A percentile compares a stretch with the other conserved stretches of the same genome.
Conservation (phyloP, 2,329 filamentous ascomycete species). For the Metarhizium brunneum region DNA sequence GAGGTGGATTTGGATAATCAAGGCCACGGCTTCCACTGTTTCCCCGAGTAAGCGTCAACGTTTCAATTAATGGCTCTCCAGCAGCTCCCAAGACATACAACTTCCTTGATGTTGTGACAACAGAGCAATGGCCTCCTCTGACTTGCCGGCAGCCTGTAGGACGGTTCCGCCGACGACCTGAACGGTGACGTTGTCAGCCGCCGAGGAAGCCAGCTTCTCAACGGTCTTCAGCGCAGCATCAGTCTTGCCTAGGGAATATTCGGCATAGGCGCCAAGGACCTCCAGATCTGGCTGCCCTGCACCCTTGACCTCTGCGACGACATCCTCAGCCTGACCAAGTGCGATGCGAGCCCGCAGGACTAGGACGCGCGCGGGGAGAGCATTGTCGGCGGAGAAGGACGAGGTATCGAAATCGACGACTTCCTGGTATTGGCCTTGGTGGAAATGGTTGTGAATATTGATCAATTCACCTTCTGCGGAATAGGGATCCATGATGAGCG, state of each 20-base stretch:
- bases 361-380: conserved; percentile 65
- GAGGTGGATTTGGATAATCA: conserved; percentile 88
- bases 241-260: conserved; percentile 49
- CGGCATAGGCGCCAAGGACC: conserved; percentile 68
- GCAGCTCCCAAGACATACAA: conserved; percentile 43
- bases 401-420: conserved; percentile 81
- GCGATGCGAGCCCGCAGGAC: conserved; percentile 76
- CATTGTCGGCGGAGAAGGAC: conserved; percentile 69
- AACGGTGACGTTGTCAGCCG: conserved; percentile 67
- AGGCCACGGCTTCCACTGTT: conserved; percentile 63
- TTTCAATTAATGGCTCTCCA: background rate
- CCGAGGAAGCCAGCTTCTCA: conserved; percentile 57
- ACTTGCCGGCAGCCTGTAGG: conserved; percentile 67
- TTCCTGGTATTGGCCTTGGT: conserved; percentile 75
- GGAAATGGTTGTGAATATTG: conserved; percentile 62
- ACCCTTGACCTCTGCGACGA: conserved; percentile 58
- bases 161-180: conserved; percentile 78
- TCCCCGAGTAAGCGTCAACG: conserved; percentile 13
- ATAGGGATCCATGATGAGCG: conserved; percentile 55
- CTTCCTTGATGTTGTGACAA: conserved; percentile 78
- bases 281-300: conserved; percentile 62
- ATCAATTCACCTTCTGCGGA: conserved; percentile 63
- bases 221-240: conserved; percentile 53
- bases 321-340: conserved; percentile 66
- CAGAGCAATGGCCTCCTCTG: conserved; percentile 76